These are phyloP conservation scores for Aethionema arabicum DNA, from an alignment of 345 rosid genomes.

Conservation along the genomic window DNA sequence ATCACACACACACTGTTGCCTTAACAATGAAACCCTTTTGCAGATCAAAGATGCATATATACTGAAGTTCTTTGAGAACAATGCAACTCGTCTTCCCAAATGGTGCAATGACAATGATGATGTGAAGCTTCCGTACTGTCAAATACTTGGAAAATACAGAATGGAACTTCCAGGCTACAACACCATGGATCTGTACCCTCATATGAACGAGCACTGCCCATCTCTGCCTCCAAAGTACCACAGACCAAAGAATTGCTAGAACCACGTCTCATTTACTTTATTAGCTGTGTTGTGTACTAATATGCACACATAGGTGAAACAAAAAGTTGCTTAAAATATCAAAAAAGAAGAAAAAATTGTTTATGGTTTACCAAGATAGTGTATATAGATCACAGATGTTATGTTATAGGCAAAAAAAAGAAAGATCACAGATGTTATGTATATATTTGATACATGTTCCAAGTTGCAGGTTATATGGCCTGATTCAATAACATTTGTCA, in stretches of 20 bases:
- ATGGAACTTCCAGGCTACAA: constrained; percentile 96
- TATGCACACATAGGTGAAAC: constrained; percentile 10
- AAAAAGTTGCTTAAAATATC: constrained; percentile 1
- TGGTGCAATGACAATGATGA: constrained; percentile 93
- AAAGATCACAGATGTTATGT: too few relatives aligned
- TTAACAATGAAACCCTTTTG: constrained; percentile 1
- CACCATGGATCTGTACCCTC: constrained; percentile 79
- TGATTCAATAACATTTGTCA: constrained; percentile 20
- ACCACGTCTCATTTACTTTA: neutral
- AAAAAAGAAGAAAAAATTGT: too few relatives aligned
- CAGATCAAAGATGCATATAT: constrained; percentile 92
- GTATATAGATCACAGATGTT: too few relatives aligned
- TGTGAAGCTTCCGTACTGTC: constrained; percentile 84
- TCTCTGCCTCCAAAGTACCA: constrained; percentile 82
- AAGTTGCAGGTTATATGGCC: too few relatives aligned
- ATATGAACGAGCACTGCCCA: constrained; percentile 89
- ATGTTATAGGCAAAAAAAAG: too few relatives aligned
- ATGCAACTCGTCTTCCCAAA: constrained; percentile 77
- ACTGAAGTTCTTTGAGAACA: constrained; percentile 66
- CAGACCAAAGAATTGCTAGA: constrained; percentile 66
- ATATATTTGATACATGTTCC: too few relatives aligned
- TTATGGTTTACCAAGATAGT: too few relatives aligned
- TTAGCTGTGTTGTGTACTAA: constrained; percentile 25
- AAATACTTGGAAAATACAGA: constrained; percentile 80
- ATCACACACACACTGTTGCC: neutral